phyloP scores from a whole-genome alignment of 805 yeast genomes.

The Schwanniomyces sp. region DNA sequence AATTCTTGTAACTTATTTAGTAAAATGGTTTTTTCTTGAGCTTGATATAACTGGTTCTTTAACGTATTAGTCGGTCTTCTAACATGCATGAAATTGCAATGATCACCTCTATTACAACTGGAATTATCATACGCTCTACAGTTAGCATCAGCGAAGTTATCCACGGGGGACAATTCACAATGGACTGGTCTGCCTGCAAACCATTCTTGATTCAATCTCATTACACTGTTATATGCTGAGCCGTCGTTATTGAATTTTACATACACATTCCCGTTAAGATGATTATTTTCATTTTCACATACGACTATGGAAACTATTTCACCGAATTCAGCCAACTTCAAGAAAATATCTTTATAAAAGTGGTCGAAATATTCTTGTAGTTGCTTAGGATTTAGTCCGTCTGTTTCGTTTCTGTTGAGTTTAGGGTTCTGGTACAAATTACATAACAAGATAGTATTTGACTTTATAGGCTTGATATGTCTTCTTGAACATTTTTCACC shows the following conservation, averaged over 20 bases:
- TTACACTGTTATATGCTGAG: slow-evolving; percentile 61
- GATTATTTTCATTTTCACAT: slow-evolving; percentile 81
- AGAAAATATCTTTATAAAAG: slow-evolving; percentile 70
- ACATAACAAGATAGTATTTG: slow-evolving; percentile 64
- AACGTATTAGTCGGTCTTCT: slow-evolving; percentile 52
- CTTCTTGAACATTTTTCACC: slow-evolving; percentile 82
- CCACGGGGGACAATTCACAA: slow-evolving; percentile 76
- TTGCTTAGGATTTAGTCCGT: slow-evolving; percentile 32
- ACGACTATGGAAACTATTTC: slow-evolving; percentile 63
- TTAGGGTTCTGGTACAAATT: slow-evolving; percentile 67
- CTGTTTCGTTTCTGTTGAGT: slow-evolving; percentile 30
- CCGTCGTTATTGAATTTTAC: slow-evolving; percentile 55
- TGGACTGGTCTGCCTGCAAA: slow-evolving; percentile 75
- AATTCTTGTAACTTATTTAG: slow-evolving; percentile 9
- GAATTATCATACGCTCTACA: slow-evolving; percentile 70
- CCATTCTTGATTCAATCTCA: slow-evolving; percentile 76
- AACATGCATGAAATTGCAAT: slow-evolving; percentile 86
- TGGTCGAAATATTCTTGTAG: slow-evolving; percentile 53
- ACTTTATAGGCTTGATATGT: slow-evolving; percentile 64
- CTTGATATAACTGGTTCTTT: slow-evolving; percentile 35
- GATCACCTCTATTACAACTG: slow-evolving; percentile 74
- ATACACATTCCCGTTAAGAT: slow-evolving; percentile 84
- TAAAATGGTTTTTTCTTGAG: slow-evolving; percentile 34
- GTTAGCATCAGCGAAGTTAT: slow-evolving; percentile 65
- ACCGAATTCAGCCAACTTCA: slow-evolving; percentile 54